Evolutionary conservation across 2,329 filamentous ascomycete species (phyloP).

Genomic region (Pseudocercospora macadamiae): DNA sequence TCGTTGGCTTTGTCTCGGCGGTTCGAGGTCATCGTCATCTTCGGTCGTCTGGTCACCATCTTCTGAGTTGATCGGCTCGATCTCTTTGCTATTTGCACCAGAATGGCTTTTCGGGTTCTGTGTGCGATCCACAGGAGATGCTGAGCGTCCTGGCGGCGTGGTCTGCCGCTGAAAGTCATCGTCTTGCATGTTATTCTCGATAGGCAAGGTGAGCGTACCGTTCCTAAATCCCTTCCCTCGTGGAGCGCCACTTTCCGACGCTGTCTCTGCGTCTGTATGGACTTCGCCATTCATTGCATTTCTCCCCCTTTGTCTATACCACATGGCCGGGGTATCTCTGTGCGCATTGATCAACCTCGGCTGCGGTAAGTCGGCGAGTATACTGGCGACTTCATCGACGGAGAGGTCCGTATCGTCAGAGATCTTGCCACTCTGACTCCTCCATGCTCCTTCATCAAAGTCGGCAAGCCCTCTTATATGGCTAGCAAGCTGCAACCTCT

Average conservation of each 20-base stretch:
- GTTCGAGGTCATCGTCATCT: slow-evolving; percentile 45
- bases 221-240: not conserved
- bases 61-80: not conserved
- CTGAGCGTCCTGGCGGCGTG: slow-evolving; percentile 24
- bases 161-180: slow-evolving; percentile 32
- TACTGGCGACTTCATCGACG: slow-evolving; percentile 15
- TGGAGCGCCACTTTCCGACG: not conserved
- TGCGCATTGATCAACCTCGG: not conserved
- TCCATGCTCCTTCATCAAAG: slow-evolving; percentile 56
- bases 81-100: not conserved
- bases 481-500: slow-evolving; percentile 56
- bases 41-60: slow-evolving; percentile 42
- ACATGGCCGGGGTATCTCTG: slow-evolving; percentile 30
- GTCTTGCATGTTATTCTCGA: slow-evolving; percentile 16
- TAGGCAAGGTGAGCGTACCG: not conserved
- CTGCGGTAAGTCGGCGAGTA: slow-evolving; percentile 23
- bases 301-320: slow-evolving; percentile 38
- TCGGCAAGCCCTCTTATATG: slow-evolving; percentile 58
- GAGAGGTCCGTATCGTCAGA: slow-evolving; percentile 9
- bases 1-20: slow-evolving; percentile 16
- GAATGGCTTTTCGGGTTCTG: too few species aligned
- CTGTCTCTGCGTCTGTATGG: not conserved
- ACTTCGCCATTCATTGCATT: not conserved
- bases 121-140: too few species aligned
- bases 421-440: slow-evolving; percentile 4